These are phyloP conservation scores for Jimgerdemannia flammicorona DNA, from an alignment of 192 early-diverging fungal genomes.

Conservation along the genomic window DNA sequence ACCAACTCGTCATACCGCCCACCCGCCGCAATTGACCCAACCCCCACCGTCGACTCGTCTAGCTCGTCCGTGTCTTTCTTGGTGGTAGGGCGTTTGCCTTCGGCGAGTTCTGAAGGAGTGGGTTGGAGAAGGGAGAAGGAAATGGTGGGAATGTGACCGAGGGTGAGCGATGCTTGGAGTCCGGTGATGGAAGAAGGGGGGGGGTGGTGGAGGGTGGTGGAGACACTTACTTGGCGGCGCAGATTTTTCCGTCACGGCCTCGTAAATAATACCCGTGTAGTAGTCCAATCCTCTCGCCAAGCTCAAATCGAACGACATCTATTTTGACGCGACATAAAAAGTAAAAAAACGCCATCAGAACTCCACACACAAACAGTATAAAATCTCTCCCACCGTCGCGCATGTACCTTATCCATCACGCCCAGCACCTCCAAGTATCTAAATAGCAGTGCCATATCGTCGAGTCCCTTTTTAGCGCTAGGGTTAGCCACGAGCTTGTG, in stretches of 20 bases:
- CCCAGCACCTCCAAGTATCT: constrained; percentile 80
- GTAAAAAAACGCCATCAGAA: background rate
- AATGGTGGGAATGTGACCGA: background rate
- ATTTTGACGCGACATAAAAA: background rate
- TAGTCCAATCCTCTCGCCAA: constrained; percentile 98
- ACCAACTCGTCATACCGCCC: constrained; percentile 98
- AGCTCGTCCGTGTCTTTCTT: constrained; percentile 52
- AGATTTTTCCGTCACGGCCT: constrained; percentile 73
- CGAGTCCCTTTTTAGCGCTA: constrained; percentile 73
- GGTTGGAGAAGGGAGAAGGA: background rate
- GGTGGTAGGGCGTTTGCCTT: constrained; percentile 36
- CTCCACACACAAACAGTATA: background rate
- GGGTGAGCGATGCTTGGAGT: too few species aligned
- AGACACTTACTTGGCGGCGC: constrained; percentile 45
- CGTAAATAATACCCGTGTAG: constrained; percentile 99
- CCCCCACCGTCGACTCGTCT: constrained; percentile 77
- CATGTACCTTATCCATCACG: constrained; percentile 51
- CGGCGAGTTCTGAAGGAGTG: constrained; percentile 28
- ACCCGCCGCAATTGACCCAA: constrained; percentile 95
- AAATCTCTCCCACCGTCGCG: background rate
- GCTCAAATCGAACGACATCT: constrained; percentile 89
- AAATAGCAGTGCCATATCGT: constrained; percentile 85
- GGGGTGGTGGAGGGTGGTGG: background rate
- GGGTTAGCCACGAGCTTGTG: constrained; percentile 59
- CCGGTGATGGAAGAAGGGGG: too few species aligned